phyloP scores from a whole-genome alignment of 371 early-diverging fungal species.

The Saksenaea vasiformis region DNA sequence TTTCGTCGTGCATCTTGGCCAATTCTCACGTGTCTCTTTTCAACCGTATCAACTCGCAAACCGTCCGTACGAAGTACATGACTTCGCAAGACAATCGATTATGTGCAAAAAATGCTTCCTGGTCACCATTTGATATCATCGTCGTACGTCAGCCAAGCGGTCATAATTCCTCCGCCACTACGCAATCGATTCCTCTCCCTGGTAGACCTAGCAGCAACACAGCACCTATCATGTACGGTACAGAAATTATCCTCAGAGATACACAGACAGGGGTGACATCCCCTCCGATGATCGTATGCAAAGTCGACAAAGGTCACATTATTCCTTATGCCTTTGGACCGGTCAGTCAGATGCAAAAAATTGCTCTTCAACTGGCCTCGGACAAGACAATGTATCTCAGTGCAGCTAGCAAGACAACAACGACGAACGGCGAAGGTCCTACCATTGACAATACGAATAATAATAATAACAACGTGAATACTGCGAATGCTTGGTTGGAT shows the following conservation, averaged over 20 bases:
- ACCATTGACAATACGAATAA: conserved; percentile 3
- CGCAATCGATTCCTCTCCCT: neutral
- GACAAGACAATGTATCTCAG: conserved; percentile 40
- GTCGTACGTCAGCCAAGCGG: conserved; percentile 52
- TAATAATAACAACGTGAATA: neutral
- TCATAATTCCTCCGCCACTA: conserved; percentile 10
- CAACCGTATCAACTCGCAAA: conserved; percentile 89
- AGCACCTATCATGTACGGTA: conserved; percentile 72
- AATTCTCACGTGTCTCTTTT: conserved; percentile 72
- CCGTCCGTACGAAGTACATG: conserved; percentile 85
- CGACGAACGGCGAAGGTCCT: conserved; percentile 12
- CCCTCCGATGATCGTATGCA: conserved; percentile 75
- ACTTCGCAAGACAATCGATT: conserved; percentile 53
- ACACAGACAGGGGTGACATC: conserved; percentile 65
- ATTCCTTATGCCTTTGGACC: conserved; percentile 66
- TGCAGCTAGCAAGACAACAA: conserved; percentile 30
- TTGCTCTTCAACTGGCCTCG: conserved; percentile 66
- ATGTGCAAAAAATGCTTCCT: conserved; percentile 76
- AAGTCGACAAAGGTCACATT: conserved; percentile 77
- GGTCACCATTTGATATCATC: conserved; percentile 78
- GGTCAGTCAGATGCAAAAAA: conserved; percentile 87
- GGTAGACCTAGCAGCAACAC: conserved; percentile 7
- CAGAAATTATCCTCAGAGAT: conserved; percentile 74
- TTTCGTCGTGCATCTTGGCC: conserved; percentile 71
- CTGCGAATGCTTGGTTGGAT: conserved; percentile 38